Base-by-base conservation (phyloP, 495 filamentous ascomycete genomes). In the Trichoderma asperelloides region DNA sequence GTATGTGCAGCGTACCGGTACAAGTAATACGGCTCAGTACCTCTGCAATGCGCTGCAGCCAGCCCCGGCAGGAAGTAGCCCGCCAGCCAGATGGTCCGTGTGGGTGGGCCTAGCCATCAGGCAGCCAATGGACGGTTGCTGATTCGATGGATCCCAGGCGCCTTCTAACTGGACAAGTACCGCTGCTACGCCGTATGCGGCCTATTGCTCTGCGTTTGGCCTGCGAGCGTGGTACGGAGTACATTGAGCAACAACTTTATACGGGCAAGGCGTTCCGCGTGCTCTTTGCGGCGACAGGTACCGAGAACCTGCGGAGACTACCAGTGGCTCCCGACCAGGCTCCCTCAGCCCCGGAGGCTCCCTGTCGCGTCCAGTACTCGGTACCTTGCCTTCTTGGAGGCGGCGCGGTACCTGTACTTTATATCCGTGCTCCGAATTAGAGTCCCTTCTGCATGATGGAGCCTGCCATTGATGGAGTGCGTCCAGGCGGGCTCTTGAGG, bases 11-110 rank as follows among this genome's bases (percentile, higher is more conserved):
- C 33, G 33, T 37, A 37, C 33, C 33, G 33, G 33, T 37, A 37
- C 33, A 37, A 37, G 33, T 37, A 37, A 37, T 37, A 37, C 33
- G 33, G 33, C 2, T 37, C 33, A 37, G 33, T 37, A 37, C 33
- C 33, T 37, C 33, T 37, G 33, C 9, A 37, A 37, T 37, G 33
- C 33, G 5, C 33, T 37, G 33, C 33, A 37, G 33, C 33, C 33
- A 37, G 33, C 33, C 33, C 33, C 33, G 33, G 33, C 33, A 37
- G 5, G 33, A 47, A 47, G 43, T 47, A 47, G 2, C 23, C 55
- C 30, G 51, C 51, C 51, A 60, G 51, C 51, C 51, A 60, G 51
- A 23, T 60, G 23, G 51, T 60, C 51, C 15, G 23, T 60, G 55
- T 60, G 55, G 55, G 25, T 60, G 55, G 55, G n/a, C 4, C 8